Percentiles rank a stretch among this genome's conserved stretches.
These are phyloP conservation scores for Solanum okadae DNA, from an alignment of 257 asterid species.

Conservation along the genomic window DNA sequence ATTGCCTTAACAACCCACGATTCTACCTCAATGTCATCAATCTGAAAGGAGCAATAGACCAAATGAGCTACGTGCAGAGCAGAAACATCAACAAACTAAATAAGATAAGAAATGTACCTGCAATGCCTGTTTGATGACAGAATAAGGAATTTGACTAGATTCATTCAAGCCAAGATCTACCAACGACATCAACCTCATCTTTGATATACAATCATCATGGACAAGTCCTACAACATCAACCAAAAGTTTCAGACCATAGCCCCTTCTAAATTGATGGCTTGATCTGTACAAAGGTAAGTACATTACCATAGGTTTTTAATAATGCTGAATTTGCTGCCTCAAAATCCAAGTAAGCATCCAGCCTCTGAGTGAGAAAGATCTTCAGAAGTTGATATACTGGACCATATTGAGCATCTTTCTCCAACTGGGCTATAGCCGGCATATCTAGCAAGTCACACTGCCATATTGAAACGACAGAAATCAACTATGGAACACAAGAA, in stretches of 20 bases:
- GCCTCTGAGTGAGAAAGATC: conserved; percentile 72
- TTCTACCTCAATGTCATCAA: conserved; percentile 76
- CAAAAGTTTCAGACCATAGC: conserved; percentile 3
- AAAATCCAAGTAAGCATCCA: conserved; percentile 71
- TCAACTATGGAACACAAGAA: not conserved
- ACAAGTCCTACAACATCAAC: conserved; percentile 49
- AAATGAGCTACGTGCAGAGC: not conserved
- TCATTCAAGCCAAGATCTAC: conserved; percentile 63
- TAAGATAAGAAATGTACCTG: conserved; percentile 27
- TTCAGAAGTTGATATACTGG: conserved; percentile 64
- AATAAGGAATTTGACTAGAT: conserved; percentile 66
- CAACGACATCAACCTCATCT: conserved; percentile 84
- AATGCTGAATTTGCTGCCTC: conserved; percentile 51
- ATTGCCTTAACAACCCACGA: conserved; percentile 88
- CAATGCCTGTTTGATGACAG: conserved; percentile 67
- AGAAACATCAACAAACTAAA: not conserved
- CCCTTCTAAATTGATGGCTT: not conserved
- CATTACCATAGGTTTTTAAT: conserved; percentile 50
- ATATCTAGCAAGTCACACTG: conserved; percentile 81
- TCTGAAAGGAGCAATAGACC: conserved; percentile 25
- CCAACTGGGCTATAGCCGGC: conserved; percentile 84
- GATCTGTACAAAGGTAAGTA: not conserved
- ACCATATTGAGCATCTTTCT: conserved; percentile 61
- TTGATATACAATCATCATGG: conserved; percentile 77
- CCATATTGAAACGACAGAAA: not conserved